Conservation (phyloP, 2,329 filamentous ascomycete genomes). For the Fusarium penzigii region DNA sequence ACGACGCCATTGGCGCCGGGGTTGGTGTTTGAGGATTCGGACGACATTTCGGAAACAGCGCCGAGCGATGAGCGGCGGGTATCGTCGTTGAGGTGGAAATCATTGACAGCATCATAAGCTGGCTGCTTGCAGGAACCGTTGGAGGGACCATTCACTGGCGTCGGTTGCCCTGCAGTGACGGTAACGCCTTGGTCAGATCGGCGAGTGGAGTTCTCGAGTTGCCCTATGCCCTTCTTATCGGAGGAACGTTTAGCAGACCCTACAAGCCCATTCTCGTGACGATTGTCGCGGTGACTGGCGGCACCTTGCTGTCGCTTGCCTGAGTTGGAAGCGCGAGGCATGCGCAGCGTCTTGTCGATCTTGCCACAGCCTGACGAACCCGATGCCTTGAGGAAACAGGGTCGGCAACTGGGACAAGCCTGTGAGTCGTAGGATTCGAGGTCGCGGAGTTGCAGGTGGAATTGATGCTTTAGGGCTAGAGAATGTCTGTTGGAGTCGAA, state of each 20-base stretch:
- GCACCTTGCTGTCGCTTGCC: conserved; percentile 64
- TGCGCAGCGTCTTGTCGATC: conserved; percentile 44
- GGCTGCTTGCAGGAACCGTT: conserved; percentile 39
- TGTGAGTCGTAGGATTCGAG: conserved; percentile 23
- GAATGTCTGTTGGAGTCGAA: neutral
- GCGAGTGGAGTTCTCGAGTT: conserved; percentile 42
- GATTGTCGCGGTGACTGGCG: conserved; percentile 67
- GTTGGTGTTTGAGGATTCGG: conserved; percentile 50
- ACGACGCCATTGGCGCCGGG: conserved; percentile 38
- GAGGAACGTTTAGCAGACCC: conserved; percentile 48
- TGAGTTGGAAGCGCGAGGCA: conserved; percentile 62
- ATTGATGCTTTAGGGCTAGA: neutral
- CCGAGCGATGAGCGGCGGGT: conserved; percentile 51
- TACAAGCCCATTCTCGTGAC: conserved; percentile 87
- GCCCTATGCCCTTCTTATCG: conserved; percentile 48
- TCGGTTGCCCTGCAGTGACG: conserved; percentile 34
- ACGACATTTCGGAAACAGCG: conserved; percentile 55
- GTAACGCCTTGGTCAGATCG: conserved; percentile 33
- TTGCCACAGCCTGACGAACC: conserved; percentile 40
- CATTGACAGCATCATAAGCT: conserved; percentile 37
- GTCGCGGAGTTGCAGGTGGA: conserved; percentile 14
- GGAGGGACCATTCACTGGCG: conserved; percentile 31
- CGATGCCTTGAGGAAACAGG: conserved; percentile 37
- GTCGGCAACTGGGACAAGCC: conserved; percentile 38
- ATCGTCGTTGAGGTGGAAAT: conserved; percentile 44